Evolutionary conservation across 768 basidiomycete species (phyloP).

Genomic region (Calvatia gigantea): DNA sequence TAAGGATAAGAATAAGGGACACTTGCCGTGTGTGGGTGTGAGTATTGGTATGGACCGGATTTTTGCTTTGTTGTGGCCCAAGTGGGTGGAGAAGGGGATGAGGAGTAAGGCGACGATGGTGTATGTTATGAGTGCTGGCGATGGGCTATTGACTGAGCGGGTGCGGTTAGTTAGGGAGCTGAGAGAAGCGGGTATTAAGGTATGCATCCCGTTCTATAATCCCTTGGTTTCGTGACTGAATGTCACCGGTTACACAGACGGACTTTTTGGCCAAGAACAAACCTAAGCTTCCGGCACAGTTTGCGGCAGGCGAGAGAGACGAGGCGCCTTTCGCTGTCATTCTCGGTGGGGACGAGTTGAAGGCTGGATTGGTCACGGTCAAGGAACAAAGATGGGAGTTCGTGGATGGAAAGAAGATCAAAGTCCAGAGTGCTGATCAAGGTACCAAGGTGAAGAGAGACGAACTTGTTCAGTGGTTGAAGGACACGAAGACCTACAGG

Average conservation of each 20-base stretch:
- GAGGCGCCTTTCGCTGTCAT: constrained; percentile 93
- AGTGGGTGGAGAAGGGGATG: constrained; percentile 75
- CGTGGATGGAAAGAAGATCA: constrained; percentile 67
- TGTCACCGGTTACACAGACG: constrained; percentile 41
- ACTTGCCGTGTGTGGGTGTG: constrained; percentile 87
- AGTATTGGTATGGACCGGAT: constrained; percentile 92
- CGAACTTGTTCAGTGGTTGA: constrained; percentile 64
- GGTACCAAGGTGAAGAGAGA: constrained; percentile 62
- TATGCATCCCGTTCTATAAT: constrained; percentile 26
- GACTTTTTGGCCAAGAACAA: constrained; percentile 93
- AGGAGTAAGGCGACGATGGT: constrained; percentile 90
- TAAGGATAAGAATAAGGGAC: constrained; percentile 54
- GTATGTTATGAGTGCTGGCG: constrained; percentile 89
- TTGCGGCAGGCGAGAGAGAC: constrained; percentile 86
- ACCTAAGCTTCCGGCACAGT: constrained; percentile 84
- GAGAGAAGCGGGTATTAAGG: constrained; percentile 86
- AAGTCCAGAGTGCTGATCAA: constrained; percentile 57
- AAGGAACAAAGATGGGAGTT: constrained; percentile 89
- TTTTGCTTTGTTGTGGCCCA: constrained; percentile 87
- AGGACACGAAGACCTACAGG: constrained; percentile 40
- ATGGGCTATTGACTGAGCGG: constrained; percentile 83
- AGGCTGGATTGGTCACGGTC: constrained; percentile 80
- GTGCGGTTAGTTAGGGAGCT: constrained; percentile 77
- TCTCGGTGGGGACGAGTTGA: constrained; percentile 83
- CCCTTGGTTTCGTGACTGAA: neutral